Percentiles rank a stretch among this genome's conserved stretches.
These are phyloP conservation scores for Tricholoma saponaceum DNA, from an alignment of 768 basidiomycete genomes.

Conservation along the genomic window DNA sequence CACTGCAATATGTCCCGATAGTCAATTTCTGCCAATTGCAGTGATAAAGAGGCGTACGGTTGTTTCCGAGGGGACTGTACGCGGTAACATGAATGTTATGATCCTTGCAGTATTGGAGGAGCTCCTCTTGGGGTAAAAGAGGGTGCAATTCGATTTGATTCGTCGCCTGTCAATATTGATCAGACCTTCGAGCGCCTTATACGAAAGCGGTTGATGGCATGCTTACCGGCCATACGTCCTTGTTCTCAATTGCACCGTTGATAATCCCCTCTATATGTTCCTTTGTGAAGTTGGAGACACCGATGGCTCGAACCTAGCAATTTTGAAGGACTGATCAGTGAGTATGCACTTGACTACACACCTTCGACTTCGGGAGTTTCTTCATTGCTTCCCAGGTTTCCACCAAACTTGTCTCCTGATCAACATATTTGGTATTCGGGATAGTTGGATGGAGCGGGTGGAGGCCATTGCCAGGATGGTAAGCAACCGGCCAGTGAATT, in stretches of 20 bases:
- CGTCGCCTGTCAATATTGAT: conserved; percentile 33
- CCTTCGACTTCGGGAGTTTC: conserved; percentile 67
- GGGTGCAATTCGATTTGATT: conserved; percentile 90
- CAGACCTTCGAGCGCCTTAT: not conserved
- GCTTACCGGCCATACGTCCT: conserved; percentile 64
- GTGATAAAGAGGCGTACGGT: conserved; percentile 40
- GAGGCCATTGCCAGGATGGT: conserved; percentile 52
- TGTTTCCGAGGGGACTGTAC: conserved; percentile 77
- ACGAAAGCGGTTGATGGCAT: not conserved
- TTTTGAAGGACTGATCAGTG: not conserved
- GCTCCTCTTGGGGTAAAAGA: conserved; percentile 68
- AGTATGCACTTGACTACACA: conserved; percentile 16
- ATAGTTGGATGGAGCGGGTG: conserved; percentile 47
- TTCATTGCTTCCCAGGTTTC: conserved; percentile 86
- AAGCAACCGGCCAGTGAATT: conserved; percentile 78
- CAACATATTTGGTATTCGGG: conserved; percentile 47
- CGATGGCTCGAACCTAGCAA: conserved; percentile 58
- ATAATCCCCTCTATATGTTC: conserved; percentile 64
- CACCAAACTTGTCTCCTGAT: conserved; percentile 54
- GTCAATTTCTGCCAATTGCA: conserved; percentile 1
- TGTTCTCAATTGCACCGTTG: conserved; percentile 39
- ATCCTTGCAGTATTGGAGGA: conserved; percentile 63
- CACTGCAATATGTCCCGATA: conserved; percentile 30
- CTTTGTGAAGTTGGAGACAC: conserved; percentile 81
- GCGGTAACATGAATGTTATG: conserved; percentile 67